These are phyloP conservation scores for Scenedesmus sp. DNA, from an alignment of 163 green algal species.

Conservation along the genomic window DNA sequence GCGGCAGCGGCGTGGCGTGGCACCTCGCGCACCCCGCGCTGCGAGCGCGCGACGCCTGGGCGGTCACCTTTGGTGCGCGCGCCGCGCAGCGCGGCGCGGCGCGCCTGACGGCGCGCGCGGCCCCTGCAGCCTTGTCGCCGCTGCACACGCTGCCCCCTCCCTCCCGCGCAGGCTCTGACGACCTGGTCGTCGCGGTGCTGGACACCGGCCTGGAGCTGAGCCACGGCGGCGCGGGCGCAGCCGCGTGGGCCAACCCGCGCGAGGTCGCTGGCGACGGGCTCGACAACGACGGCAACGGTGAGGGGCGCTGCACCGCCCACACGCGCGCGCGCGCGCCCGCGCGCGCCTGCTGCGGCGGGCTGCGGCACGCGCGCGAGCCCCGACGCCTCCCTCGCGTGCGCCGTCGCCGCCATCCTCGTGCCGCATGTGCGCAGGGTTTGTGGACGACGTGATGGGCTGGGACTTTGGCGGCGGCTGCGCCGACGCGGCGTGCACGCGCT, in stretches of 20 bases:
- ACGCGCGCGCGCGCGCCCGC: too few species aligned
- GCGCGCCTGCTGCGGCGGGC: too few species aligned
- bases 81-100: background rate
- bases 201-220: constrained; percentile 58
- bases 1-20: constrained; percentile 13
- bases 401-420: too few species aligned
- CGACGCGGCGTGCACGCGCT: constrained; percentile 27
- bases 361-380: background rate
- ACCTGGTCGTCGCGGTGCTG: constrained; percentile 64
- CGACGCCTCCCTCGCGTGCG: too few species aligned
- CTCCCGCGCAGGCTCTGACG: constrained; percentile 11
- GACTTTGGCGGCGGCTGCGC: constrained; percentile 43
- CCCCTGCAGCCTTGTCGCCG: background rate
- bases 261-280: constrained; percentile 61
- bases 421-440: background rate
- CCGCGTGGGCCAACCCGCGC: constrained; percentile 59
- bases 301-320: background rate
- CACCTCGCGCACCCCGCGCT: constrained; percentile 5
- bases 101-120: background rate
- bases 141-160: background rate
- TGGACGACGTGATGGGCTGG: constrained; percentile 40
- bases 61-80: constrained; percentile 13
- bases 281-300: constrained; percentile 69
- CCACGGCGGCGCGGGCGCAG: constrained; percentile 61
- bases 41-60: background rate